A percentile compares a stretch with the other conserved stretches of the same genome.
Evolutionary conservation across 2,329 filamentous ascomycete genomes (phyloP).

Genomic region (Cryphonectria radicalis): DNA sequence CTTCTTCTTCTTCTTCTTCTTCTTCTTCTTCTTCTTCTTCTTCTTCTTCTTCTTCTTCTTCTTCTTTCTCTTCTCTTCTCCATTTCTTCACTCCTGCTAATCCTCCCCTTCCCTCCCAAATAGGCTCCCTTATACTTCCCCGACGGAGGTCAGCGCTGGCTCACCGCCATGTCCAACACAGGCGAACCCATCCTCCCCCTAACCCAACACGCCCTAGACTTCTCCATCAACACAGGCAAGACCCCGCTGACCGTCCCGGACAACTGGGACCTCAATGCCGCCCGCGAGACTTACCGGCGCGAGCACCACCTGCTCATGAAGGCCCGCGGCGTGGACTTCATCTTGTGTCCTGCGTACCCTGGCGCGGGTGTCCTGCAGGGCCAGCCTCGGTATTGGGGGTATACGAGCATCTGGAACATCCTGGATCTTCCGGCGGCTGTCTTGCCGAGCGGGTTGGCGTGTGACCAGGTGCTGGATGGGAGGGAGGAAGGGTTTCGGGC

Average conservation of each 20-base stretch:
- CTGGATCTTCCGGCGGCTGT: constrained; percentile 32
- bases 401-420: constrained; percentile 34
- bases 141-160: constrained; percentile 20
- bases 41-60: not conserved
- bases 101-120: not conserved
- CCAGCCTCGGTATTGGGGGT: constrained; percentile 30
- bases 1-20: no score
- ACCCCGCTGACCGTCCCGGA: constrained; percentile 19
- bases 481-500: constrained; percentile 21
- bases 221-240: constrained; percentile 14
- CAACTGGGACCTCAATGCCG: constrained; percentile 23
- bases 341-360: constrained; percentile 25
- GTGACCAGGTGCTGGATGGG: constrained; percentile 19
- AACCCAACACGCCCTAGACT: constrained; percentile 27
- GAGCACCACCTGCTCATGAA: constrained; percentile 29
- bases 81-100: not conserved
- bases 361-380: constrained; percentile 28
- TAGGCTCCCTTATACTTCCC: constrained; percentile 18
- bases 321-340: constrained; percentile 27
- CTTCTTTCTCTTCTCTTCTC: no score
- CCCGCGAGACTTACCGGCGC: constrained; percentile 24
- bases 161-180: constrained; percentile 19
- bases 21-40: no score
- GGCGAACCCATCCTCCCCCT: constrained; percentile 31
- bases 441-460: constrained; percentile 30